These are phyloP conservation scores for Fistulinella prunicolor DNA, from an alignment of 768 basidiomycete species.

Conservation along the genomic window DNA sequence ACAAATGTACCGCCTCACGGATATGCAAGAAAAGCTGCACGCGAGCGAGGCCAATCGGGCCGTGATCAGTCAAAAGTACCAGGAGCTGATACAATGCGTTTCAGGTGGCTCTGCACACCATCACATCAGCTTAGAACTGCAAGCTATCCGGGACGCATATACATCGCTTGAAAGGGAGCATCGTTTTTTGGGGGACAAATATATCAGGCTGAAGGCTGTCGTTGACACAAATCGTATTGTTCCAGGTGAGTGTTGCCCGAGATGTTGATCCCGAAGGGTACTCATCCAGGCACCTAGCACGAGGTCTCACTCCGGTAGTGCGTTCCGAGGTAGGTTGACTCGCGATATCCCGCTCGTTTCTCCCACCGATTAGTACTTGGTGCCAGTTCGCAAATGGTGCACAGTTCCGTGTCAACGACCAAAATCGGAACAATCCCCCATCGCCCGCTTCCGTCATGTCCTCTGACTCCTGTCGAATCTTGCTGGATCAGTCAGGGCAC, in stretches of 20 bases:
- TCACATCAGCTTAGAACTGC: slow-evolving; percentile 20
- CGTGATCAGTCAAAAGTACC: slow-evolving; percentile 21
- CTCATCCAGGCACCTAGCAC: slow-evolving; percentile 3
- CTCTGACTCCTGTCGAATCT: slow-evolving; percentile 1
- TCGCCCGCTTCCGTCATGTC: slow-evolving; percentile 5
- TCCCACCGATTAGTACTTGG: background rate
- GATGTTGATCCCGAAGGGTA: background rate
- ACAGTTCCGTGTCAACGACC: slow-evolving; percentile 4
- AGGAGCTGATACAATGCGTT: slow-evolving; percentile 20
- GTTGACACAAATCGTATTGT: slow-evolving; percentile 1
- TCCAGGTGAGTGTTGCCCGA: slow-evolving; percentile 10
- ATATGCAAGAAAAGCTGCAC: slow-evolving; percentile 28
- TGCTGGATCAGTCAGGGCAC: slow-evolving; percentile 4
- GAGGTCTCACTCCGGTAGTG: slow-evolving; percentile 1
- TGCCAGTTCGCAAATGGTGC: background rate
- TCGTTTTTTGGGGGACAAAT: slow-evolving; percentile 20
- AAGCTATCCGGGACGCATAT: slow-evolving; percentile 15
- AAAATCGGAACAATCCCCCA: slow-evolving; percentile 4
- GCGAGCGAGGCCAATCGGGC: slow-evolving; percentile 18
- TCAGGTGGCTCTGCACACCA: slow-evolving; percentile 15
- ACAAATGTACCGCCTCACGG: slow-evolving; percentile 17
- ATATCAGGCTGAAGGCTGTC: slow-evolving; percentile 13
- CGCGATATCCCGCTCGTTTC: background rate
- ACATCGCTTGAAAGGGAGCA: slow-evolving; percentile 22
- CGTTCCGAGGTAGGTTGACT: slow-evolving; percentile 11